phyloP scores from a whole-genome alignment of 345 rosid species.

The Luvunga scandens region DNA sequence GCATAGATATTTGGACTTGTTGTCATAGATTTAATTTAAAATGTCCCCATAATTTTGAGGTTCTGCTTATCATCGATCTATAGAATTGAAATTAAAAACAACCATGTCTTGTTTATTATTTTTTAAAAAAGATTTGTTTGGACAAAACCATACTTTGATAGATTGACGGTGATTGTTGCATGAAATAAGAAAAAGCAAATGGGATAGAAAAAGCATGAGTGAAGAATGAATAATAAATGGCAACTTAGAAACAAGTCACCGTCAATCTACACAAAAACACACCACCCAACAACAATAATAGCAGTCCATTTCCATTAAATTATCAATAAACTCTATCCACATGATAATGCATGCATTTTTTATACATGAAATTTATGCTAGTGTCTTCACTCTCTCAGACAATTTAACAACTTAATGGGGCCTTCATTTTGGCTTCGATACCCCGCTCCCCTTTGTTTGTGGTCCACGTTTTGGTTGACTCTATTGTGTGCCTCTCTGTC shows the following conservation, averaged over 20 bases:
- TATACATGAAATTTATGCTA: conserved; percentile 24
- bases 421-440: not conserved
- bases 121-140: no score
- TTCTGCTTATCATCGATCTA: no score
- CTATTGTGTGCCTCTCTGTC: not conserved
- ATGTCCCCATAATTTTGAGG: no score
- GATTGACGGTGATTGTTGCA: no score
- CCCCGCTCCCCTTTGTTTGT: not conserved
- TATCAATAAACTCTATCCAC: conserved; percentile 10
- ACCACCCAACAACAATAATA: not conserved
- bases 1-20: no score
- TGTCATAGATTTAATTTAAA: no score
- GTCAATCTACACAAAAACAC: not conserved
- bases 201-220: not conserved
- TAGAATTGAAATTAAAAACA: not conserved
- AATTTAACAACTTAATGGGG: conserved; percentile 10
- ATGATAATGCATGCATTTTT: conserved; percentile 1
- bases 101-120: no score
- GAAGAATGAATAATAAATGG: not conserved
- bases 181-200: not conserved
- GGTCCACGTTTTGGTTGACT: not conserved
- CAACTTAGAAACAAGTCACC: not conserved
- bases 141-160: no score
- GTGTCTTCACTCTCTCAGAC: conserved; percentile 21
- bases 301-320: conserved; percentile 19